phyloP scores from a whole-genome alignment of 495 filamentous ascomycete species.

The Neohortaea acidophila region DNA sequence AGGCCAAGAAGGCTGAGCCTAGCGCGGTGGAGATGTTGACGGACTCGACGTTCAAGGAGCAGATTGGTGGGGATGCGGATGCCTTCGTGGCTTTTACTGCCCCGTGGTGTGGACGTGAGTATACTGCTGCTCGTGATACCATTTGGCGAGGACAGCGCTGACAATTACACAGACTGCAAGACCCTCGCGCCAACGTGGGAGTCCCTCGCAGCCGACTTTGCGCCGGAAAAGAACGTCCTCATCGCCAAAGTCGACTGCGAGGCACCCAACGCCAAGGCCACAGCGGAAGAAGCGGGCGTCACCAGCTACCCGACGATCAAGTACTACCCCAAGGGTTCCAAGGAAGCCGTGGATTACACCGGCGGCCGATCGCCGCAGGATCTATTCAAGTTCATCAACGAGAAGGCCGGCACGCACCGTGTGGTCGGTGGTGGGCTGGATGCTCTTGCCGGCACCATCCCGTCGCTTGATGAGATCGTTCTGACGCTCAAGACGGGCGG shows the following conservation, averaged over 20 bases:
- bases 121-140: neutral
- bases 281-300: constrained; percentile 62
- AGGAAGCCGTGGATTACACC: constrained; percentile 53
- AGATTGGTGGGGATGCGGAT: constrained; percentile 71
- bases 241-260: constrained; percentile 94
- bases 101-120: constrained; percentile 94
- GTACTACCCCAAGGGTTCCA: constrained; percentile 86
- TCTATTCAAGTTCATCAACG: constrained; percentile 70
- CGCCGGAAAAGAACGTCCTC: constrained; percentile 56
- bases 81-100: constrained; percentile 93
- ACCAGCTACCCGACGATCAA: constrained; percentile 90
- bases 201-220: constrained; percentile 67
- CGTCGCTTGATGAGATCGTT: constrained; percentile 57
- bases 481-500: constrained; percentile 46
- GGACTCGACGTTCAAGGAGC: constrained; percentile 59
- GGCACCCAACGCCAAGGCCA: constrained; percentile 63
- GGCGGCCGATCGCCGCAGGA: constrained; percentile 65
- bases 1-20: constrained; percentile 51
- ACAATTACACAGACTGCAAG: constrained; percentile 69
- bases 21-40: constrained; percentile 68
- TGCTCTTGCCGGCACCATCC: constrained; percentile 65
- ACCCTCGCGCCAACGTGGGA: constrained; percentile 79
- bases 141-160: constrained; percentile 12
- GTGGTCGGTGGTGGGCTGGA: constrained; percentile 67
- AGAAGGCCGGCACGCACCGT: constrained; percentile 79